Base-by-base conservation (phyloP, 164 flowering plant species). In the Magnolia sinica region DNA sequence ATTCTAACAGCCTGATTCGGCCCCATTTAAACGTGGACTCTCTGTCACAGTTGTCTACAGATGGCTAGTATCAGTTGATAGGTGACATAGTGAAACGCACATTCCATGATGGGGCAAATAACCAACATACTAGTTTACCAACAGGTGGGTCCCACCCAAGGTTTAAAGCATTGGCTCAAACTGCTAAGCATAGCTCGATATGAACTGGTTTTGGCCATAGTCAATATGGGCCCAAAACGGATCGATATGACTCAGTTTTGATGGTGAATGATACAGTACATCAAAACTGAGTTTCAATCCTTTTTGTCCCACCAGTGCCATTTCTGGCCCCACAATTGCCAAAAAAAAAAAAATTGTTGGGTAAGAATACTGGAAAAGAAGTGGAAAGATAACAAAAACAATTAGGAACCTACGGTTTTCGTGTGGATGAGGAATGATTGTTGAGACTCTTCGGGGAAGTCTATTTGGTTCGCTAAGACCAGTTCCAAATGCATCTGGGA, bases 381-480 rank as follows among this genome's bases (percentile, higher is more conserved):
- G 71, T 68, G 71, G 50, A 68, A 55, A 55, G 51, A 51, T 1
- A 27, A 76, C 23, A 31, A 55, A 10, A 64, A 72, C 59, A 55
- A 58, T 5, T 6, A 24, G 19, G 11, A 18, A 70, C 96, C 87
- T 86, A 95, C 98, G 79, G 24, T 86, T 86, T 73, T 80, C 79
- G 66, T 76, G 82, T 73, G 75, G 77, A 70, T 80, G 59, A 1
- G 89, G 86, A 71, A 92, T 87, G 68, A 92, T 89, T 82, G 77
- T 87, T 31, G 99, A 92, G 78, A 90, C 84, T 84, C 98, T 88
- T 81, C 94, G 85, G 50, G 93, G 98, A 64, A 87, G 76, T 68
- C 75, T 78, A 64, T 76, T 75, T 49, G 70, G 64, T 76, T 75
- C 65, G 70, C 50, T 59, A 68, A 11, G 10, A 50, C 64, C 45